These are phyloP conservation scores for Aegilops umbellulata DNA, from an alignment of 176 grass and related monocot genomes.

Conservation along the genomic window DNA sequence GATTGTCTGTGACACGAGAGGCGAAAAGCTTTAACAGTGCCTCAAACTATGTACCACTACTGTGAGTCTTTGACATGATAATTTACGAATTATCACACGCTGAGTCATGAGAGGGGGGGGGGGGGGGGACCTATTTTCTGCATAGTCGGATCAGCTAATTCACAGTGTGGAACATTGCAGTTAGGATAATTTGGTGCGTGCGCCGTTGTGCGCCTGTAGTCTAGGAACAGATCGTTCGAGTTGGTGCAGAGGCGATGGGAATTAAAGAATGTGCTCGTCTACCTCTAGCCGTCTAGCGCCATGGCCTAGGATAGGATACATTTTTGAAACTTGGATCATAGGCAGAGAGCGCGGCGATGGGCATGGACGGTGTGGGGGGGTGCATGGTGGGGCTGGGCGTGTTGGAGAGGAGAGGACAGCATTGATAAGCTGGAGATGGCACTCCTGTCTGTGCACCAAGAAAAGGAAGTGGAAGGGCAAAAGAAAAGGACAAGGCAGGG, in stretches of 20 bases:
- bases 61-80: no score
- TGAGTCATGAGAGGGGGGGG: no score
- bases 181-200: background rate
- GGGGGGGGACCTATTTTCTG: background rate
- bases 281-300: background rate
- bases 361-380: constrained; percentile 16
- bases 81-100: no score
- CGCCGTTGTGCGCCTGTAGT: background rate
- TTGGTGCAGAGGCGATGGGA: constrained; percentile 15
- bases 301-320: constrained; percentile 8
- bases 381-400: constrained; percentile 26
- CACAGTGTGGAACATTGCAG: background rate
- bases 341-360: constrained; percentile 2
- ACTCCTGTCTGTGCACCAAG: background rate
- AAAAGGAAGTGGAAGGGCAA: background rate
- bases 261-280: constrained; percentile 36
- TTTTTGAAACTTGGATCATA: background rate
- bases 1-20: no score
- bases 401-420: constrained; percentile 19
- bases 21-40: no score
- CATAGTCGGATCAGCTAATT: background rate
- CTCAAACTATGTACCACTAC: no score
- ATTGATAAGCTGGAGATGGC: constrained; percentile 28
- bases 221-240: background rate
- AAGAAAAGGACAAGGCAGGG: background rate